These are phyloP conservation scores for Hymenoscyphus occultus DNA, from an alignment of 2,329 filamentous ascomycete species.

Conservation along the genomic window DNA sequence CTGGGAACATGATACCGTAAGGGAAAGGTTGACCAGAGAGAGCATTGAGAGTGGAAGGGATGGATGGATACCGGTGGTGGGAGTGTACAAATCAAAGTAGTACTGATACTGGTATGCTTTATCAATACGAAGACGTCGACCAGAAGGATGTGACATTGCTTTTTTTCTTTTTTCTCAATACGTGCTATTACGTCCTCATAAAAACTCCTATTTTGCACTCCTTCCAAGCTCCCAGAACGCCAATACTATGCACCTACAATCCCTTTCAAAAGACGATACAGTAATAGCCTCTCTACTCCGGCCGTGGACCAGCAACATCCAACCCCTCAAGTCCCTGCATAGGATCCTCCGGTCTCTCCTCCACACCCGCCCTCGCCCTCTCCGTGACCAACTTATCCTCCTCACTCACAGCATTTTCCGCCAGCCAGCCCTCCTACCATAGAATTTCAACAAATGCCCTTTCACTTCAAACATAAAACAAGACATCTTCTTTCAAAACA, in stretches of 20 bases:
- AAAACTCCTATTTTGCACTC: background rate
- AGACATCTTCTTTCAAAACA: too few species aligned
- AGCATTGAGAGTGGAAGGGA: background rate
- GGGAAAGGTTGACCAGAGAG: background rate
- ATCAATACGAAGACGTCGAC: conserved; percentile 22
- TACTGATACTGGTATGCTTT: conserved; percentile 19
- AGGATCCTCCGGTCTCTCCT: conserved; percentile 67
- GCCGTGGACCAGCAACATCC: conserved; percentile 90
- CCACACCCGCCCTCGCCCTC: conserved; percentile 48
- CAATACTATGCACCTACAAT: conserved; percentile 17
- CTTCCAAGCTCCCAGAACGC: conserved; percentile 19
- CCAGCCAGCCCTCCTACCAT: conserved; percentile 83
- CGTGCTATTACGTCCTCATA: too few species aligned
- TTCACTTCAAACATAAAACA: too few species aligned
- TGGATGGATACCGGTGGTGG: conserved; percentile 9
- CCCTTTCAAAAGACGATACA: background rate
- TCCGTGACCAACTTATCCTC: conserved; percentile 67
- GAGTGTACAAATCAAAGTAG: conserved; percentile 27
- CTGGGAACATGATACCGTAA: background rate
- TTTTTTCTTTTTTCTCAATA: background rate
- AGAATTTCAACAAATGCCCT: conserved; percentile 16
- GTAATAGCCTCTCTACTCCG: conserved; percentile 46
- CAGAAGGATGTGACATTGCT: background rate
- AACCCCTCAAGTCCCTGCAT: conserved; percentile 95
- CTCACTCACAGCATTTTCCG: conserved; percentile 80